Conservation (phyloP, 371 early-diverging fungal genomes). For the Rhizoclosmatium hyalinum region DNA sequence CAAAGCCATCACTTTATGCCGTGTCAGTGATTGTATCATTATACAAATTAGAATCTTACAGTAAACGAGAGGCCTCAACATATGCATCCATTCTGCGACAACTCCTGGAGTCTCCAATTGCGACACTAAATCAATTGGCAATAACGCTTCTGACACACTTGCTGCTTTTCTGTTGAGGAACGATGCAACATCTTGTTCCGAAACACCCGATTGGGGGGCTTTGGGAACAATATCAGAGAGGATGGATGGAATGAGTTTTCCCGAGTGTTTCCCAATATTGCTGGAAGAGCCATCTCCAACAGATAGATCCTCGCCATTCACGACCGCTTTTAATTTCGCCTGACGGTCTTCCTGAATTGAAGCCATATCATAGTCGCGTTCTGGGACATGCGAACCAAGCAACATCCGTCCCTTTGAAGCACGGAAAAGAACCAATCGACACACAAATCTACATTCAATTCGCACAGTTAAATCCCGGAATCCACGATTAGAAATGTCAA, state of each 20-base stretch:
- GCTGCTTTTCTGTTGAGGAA: conserved; percentile 8
- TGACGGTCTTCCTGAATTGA: conserved; percentile 24
- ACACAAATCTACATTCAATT: conserved; percentile 65
- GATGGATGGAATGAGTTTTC: conserved; percentile 35
- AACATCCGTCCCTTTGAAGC: conserved; percentile 42
- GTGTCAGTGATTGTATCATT: too few species aligned
- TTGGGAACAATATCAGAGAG: conserved; percentile 33
- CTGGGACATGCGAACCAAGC: conserved; percentile 42
- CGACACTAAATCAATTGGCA: conserved; percentile 75
- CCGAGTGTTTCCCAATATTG: neutral
- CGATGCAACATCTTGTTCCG: conserved; percentile 2
- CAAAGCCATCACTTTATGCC: conserved; percentile 70
- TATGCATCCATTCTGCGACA: conserved; percentile 80
- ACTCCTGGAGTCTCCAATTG: conserved; percentile 61
- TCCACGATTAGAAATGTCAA: neutral
- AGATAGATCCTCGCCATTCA: conserved; percentile 34
- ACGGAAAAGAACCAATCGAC: conserved; percentile 39
- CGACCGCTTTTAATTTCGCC: conserved; percentile 42
- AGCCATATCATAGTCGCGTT: conserved; percentile 52
- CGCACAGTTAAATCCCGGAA: neutral
- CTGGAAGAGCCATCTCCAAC: neutral
- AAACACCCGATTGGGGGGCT: conserved; percentile 63
- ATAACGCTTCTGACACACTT: conserved; percentile 27
- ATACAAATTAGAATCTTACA: conserved; percentile 29
- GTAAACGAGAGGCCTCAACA: conserved; percentile 85